Base-by-base conservation (phyloP, 352 stramenopile species). In the Globisporangium radiosum region DNA sequence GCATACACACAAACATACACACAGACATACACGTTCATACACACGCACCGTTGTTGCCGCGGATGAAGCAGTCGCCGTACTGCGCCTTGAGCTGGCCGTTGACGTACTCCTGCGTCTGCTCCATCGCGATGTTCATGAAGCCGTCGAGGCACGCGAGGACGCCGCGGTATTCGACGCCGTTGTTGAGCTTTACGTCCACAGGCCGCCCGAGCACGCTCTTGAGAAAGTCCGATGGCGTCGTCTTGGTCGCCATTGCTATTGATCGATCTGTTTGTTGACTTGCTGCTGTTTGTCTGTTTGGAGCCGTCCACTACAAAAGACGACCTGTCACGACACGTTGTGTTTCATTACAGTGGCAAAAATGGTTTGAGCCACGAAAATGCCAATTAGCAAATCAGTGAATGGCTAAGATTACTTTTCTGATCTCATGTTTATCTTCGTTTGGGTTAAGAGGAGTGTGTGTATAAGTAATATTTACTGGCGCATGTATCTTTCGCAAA, bases 81-180 rank as follows among this genome's bases (percentile, higher is more conserved):
- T 99, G 98, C 36, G 92, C 88, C 75, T 98, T 99, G 57, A 99
- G 86, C 75, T 99, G 94, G 9, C 97, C 98, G 80, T 99, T 97
- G 43, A 98, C 86, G 76, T 98, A 99, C 78, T 99, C 98, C 68
- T 99, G 97, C 56, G 97, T 99, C 78, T 99, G 97, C 76, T 99
- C 97, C 96, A 99, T 98, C 42, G 97, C 97, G 79, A 99, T 99
- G 81, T 99, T 99, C 96, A 99, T 98, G 77, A 99, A 99, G 42
- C 97, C 97, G 83, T 99, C 98, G 45, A 99, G 85, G 71, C 97
- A 99, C 15, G 95, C 97, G 52, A 99, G 78, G 37, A 99, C 90
- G 65, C 97, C 96, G 66, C 94, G 93, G 78, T 99, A 99, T 76
- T 99, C 91, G 52, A 98, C 96, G 62, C 97, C 97, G 47, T 97